phyloP scores from a whole-genome alignment of 176 grass and related monocot species.

The Ananas comosus region DNA sequence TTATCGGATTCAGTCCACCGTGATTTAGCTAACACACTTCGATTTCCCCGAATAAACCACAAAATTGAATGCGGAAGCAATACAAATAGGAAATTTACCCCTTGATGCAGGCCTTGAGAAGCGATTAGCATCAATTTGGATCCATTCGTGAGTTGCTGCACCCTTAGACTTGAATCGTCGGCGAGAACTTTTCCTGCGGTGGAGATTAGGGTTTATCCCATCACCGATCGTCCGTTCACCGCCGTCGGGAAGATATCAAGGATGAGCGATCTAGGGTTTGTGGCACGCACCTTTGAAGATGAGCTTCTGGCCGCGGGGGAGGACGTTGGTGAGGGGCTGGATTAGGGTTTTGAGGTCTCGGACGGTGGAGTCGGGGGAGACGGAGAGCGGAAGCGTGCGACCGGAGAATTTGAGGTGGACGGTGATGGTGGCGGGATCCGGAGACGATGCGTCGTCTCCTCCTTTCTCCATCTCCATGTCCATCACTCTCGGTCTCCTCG shows the following conservation, averaged over 20 bases:
- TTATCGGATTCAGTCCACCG: too few relatives aligned
- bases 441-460: background rate
- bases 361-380: slow-evolving; percentile 25
- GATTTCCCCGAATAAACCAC: background rate
- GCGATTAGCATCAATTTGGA: slow-evolving; percentile 93
- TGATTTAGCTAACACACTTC: background rate
- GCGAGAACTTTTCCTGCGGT: slow-evolving; percentile 64
- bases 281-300: slow-evolving; percentile 67
- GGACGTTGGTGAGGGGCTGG: slow-evolving; percentile 87
- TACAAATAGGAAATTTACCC: slow-evolving; percentile 43
- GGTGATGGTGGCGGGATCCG: slow-evolving; percentile 31
- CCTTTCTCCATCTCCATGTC: background rate
- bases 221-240: too few relatives aligned
- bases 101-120: slow-evolving; percentile 83
- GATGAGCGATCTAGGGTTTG: slow-evolving; percentile 7
- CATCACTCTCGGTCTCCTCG: background rate
- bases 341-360: slow-evolving; percentile 77
- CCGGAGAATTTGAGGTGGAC: slow-evolving; percentile 80
- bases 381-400: slow-evolving; percentile 55
- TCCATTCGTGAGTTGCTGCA: slow-evolving; percentile 45
- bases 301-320: slow-evolving; percentile 88
- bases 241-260: background rate
- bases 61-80: background rate
- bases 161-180: slow-evolving; percentile 42
- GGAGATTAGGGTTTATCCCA: background rate